phyloP scores from a whole-genome alignment of 495 filamentous ascomycete species.

The Trichoderma asperelloides region DNA sequence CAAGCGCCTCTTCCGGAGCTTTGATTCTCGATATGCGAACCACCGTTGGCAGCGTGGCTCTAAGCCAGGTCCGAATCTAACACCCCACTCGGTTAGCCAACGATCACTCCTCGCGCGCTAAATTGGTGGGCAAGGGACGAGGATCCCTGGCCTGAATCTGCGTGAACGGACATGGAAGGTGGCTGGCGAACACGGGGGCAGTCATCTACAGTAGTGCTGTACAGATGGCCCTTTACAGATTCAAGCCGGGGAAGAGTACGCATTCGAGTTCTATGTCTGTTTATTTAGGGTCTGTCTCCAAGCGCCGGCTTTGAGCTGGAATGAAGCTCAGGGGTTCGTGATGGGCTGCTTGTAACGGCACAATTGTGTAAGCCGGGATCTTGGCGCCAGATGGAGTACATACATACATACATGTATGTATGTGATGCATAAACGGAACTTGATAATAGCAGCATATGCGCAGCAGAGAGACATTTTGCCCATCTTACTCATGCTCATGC shows the following conservation, averaged over 20 bases:
- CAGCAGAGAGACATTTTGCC: background rate
- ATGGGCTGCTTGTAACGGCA: too few species aligned
- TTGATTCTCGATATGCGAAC: slow-evolving; percentile 1
- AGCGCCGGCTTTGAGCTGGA: too few species aligned
- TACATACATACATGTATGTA: background rate
- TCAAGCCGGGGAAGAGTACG: too few species aligned
- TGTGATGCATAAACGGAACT: background rate
- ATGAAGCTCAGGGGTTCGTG: too few species aligned
- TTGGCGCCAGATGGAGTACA: background rate
- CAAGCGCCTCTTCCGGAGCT: slow-evolving; percentile 3
- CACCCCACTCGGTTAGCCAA: slow-evolving; percentile 1
- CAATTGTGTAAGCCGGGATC: background rate
- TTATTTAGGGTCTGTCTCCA: too few species aligned
- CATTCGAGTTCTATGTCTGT: too few species aligned
- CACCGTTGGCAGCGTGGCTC: background rate
- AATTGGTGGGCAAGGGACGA: background rate
- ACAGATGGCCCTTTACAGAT: too few species aligned
- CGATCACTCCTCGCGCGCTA: slow-evolving; percentile 1
- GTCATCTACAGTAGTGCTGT: too few species aligned
- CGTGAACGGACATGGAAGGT: background rate
- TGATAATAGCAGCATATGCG: background rate
- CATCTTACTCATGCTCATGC: too few species aligned
- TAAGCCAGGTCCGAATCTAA: background rate
- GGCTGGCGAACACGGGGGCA: background rate
- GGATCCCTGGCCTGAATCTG: background rate